Percentiles rank a stretch among this genome's conserved stretches.
Conservation (phyloP, 495 filamentous ascomycete genomes). For the Hypoxylon lenormandii region DNA sequence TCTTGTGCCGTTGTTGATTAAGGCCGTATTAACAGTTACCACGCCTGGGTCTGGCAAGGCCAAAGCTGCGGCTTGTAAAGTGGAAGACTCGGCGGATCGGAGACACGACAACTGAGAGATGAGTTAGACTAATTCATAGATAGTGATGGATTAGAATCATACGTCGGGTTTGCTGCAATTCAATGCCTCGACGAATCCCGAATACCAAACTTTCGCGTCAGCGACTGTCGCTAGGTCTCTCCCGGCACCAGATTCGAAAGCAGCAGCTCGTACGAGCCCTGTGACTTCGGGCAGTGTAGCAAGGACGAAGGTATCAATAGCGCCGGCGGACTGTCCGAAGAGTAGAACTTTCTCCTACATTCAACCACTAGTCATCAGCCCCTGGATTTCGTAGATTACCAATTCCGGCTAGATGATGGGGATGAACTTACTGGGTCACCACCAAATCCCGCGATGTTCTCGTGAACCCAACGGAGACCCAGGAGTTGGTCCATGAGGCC, state of each 20-base stretch:
- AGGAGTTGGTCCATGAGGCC: conserved; percentile 67
- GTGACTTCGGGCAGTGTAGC: conserved; percentile 54
- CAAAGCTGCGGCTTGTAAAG: conserved; percentile 6
- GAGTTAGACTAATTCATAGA: not conserved
- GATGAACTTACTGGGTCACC: conserved; percentile 61
- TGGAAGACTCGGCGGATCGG: conserved; percentile 15
- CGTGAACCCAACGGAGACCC: conserved; percentile 63
- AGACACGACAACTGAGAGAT: conserved; percentile 26
- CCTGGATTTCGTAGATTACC: conserved; percentile 46
- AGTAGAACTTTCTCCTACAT: conserved; percentile 53
- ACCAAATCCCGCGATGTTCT: conserved; percentile 68
- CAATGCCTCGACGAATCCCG: conserved; percentile 47
- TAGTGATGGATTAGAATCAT: not conserved
- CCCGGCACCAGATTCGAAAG: conserved; percentile 54
- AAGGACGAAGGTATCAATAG: conserved; percentile 49
- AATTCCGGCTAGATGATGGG: conserved; percentile 44
- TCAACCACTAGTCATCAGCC: conserved; percentile 16
- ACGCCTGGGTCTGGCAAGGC: conserved; percentile 24
- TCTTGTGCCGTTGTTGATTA: conserved; percentile 30
- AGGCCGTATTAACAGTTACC: conserved; percentile 16
- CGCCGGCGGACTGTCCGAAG: conserved; percentile 60
- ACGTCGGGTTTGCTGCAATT: conserved; percentile 47
- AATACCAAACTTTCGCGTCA: conserved; percentile 28
- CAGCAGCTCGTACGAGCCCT: conserved; percentile 51
- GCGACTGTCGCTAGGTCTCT: conserved; percentile 39